A percentile compares a stretch with the other conserved stretches of the same genome.
These are phyloP conservation scores for Wickerhamomyces chambardii DNA, from an alignment of 805 yeast species.

Conservation along the genomic window DNA sequence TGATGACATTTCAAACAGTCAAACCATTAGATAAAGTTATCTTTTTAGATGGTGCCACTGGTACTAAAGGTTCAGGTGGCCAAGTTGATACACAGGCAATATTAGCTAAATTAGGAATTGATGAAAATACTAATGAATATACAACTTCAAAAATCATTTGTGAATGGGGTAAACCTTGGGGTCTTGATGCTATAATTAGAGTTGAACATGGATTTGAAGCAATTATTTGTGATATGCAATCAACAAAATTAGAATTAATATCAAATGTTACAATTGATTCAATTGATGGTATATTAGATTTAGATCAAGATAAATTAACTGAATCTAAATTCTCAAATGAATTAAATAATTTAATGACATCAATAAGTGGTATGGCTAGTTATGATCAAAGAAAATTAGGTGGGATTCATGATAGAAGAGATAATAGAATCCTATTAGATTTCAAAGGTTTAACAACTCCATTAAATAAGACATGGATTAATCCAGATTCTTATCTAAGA, in stretches of 20 bases:
- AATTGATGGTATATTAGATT: slow-evolving; percentile 23
- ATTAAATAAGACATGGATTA: slow-evolving; percentile 37
- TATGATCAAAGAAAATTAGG: slow-evolving; percentile 42
- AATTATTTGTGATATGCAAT: slow-evolving; percentile 46
- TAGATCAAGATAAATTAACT: slow-evolving; percentile 2
- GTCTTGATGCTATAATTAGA: slow-evolving; percentile 49
- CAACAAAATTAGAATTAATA: slow-evolving; percentile 33
- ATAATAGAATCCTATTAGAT: slow-evolving; percentile 40
- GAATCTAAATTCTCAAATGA: slow-evolving; percentile 11
- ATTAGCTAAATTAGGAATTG: slow-evolving; percentile 25
- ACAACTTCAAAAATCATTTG: slow-evolving; percentile 42
- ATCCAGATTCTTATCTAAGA: slow-evolving; percentile 37
- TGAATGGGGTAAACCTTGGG: slow-evolving; percentile 24
- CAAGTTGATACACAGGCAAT: slow-evolving; percentile 52
- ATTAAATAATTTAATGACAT: slow-evolving; percentile 13
- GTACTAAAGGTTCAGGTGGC: slow-evolving; percentile 47
- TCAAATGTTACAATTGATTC: slow-evolving; percentile 32
- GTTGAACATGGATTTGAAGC: slow-evolving; percentile 55
- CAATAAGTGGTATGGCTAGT: slow-evolving; percentile 21
- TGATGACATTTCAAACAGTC: slow-evolving; percentile 38
- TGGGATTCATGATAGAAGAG: slow-evolving; percentile 36
- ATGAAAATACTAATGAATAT: slow-evolving; percentile 28
- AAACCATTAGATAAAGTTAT: slow-evolving; percentile 40
- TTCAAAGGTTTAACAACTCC: slow-evolving; percentile 44
- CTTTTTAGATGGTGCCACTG: slow-evolving; percentile 60